These are phyloP conservation scores for Alternaria metachromatica DNA, from an alignment of 2,329 filamentous ascomycete genomes.

Conservation along the genomic window DNA sequence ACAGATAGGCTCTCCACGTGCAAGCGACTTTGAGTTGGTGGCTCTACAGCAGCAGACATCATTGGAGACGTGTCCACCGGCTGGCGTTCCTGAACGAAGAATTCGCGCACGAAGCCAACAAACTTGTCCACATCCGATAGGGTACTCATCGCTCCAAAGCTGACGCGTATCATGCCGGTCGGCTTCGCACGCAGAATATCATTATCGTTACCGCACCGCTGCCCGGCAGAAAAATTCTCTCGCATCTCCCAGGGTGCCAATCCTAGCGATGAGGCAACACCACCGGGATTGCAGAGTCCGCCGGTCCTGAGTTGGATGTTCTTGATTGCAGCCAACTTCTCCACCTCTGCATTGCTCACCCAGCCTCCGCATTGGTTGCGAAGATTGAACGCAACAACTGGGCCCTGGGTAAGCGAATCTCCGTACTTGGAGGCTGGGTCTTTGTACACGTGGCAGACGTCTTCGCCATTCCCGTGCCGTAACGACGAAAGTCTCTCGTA, in stretches of 20 bases:
- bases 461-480: slow-evolving; percentile 70
- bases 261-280: slow-evolving; percentile 74
- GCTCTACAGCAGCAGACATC: slow-evolving; percentile 25
- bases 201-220: slow-evolving; percentile 82
- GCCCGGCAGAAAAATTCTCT: slow-evolving; percentile 82
- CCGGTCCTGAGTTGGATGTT: slow-evolving; percentile 87
- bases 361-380: slow-evolving; percentile 72
- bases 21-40: slow-evolving; percentile 40
- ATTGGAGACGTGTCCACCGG: slow-evolving; percentile 25
- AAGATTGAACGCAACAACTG: slow-evolving; percentile 85
- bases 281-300: slow-evolving; percentile 90
- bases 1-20: slow-evolving; percentile 62
- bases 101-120: slow-evolving; percentile 67
- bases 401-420: slow-evolving; percentile 64
- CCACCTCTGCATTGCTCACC: slow-evolving; percentile 82
- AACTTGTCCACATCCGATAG: slow-evolving; percentile 75
- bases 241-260: slow-evolving; percentile 83
- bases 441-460: slow-evolving; percentile 72
- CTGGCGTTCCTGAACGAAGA: slow-evolving; percentile 48
- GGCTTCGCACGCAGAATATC: slow-evolving; percentile 85
- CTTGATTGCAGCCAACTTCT: slow-evolving; percentile 81
- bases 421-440: slow-evolving; percentile 51
- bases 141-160: slow-evolving; percentile 90
- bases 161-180: slow-evolving; percentile 84
- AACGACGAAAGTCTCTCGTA: slow-evolving; percentile 65